phyloP scores from a whole-genome alignment of 345 rosid species.

The Salix brachista region DNA sequence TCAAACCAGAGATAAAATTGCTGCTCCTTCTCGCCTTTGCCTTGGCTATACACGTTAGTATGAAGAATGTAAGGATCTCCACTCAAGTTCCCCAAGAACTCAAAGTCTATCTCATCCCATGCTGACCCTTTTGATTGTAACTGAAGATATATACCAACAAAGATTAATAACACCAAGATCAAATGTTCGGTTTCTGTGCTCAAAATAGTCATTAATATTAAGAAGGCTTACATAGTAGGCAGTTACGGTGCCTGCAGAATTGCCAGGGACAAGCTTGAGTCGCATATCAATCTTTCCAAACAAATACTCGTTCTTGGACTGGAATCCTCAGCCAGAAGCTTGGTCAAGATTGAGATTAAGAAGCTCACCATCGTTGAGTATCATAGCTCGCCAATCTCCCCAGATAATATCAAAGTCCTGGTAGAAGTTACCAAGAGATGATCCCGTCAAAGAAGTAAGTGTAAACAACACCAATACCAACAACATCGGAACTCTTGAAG shows the following conservation, averaged over 20 bases:
- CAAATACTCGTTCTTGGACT: background rate
- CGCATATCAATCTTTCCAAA: background rate
- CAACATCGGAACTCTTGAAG: too few relatives aligned
- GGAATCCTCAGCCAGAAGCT: background rate
- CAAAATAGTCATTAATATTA: background rate
- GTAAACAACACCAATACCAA: too few relatives aligned
- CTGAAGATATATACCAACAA: background rate
- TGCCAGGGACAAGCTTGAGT: background rate
- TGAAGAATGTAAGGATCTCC: background rate
- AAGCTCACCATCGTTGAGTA: background rate
- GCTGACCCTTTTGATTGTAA: background rate
- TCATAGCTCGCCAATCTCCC: background rate
- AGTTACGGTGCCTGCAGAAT: background rate
- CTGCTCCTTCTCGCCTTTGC: background rate
- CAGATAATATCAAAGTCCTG: background rate
- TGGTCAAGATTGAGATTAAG: background rate
- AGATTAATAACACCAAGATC: background rate
- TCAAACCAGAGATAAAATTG: background rate
- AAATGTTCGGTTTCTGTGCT: background rate
- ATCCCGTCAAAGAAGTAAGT: too few relatives aligned
- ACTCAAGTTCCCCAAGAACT: background rate
- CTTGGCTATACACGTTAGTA: background rate
- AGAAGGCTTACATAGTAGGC: background rate
- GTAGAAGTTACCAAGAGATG: too few relatives aligned
- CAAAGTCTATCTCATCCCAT: background rate